These are phyloP conservation scores for Sesbania bispinosa DNA, from an alignment of 306 rosid genomes.

Conservation along the genomic window DNA sequence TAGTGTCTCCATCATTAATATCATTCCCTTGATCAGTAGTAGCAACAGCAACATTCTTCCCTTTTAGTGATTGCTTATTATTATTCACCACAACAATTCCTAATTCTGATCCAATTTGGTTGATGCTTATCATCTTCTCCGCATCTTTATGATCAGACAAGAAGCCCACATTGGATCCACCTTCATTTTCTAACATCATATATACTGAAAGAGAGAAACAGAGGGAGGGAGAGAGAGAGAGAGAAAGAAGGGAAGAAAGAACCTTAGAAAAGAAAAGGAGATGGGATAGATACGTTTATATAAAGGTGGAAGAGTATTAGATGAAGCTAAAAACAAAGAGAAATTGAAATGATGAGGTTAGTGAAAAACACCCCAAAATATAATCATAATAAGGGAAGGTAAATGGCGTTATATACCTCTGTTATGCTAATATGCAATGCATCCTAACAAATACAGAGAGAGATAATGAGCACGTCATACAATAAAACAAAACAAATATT, in stretches of 20 bases:
- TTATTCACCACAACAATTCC: too few species aligned
- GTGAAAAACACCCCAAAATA: slow-evolving; percentile 1
- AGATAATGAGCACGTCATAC: too few species aligned
- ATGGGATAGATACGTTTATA: neutral
- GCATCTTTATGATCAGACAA: too few species aligned
- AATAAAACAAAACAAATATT: too few species aligned
- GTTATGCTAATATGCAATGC: too few species aligned
- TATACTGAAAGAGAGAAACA: neutral
- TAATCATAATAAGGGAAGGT: too few species aligned
- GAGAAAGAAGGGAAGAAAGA: too few species aligned
- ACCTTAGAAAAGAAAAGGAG: neutral
- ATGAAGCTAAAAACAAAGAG: neutral
- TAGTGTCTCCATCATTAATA: slow-evolving; percentile 44
- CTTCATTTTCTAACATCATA: slow-evolving; percentile 23
- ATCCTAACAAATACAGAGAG: neutral
- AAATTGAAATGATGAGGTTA: neutral
- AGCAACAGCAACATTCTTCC: neutral
- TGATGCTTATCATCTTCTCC: too few species aligned
- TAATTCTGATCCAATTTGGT: too few species aligned
- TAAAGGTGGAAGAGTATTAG: neutral
- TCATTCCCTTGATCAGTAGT: neutral
- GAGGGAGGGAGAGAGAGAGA: neutral
- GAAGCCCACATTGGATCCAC: neutral
- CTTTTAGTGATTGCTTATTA: slow-evolving; percentile 16
- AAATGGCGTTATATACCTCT: too few species aligned